Conservation (phyloP, 805 yeast species). For the Zygosaccharomyces bailii region DNA sequence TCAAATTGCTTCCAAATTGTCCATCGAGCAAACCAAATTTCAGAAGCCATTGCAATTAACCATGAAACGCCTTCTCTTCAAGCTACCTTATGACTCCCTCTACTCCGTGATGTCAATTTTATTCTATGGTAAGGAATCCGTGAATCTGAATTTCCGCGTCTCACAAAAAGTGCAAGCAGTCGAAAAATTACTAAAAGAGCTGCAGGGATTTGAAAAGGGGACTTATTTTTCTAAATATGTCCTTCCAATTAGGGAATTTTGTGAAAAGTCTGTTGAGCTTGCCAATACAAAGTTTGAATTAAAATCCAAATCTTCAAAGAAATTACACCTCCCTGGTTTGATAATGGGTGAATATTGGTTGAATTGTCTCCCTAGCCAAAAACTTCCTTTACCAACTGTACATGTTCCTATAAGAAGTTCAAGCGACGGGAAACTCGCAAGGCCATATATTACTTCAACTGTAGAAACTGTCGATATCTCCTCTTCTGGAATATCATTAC, state of each 20-base stretch:
- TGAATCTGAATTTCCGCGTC: slow-evolving; percentile 38
- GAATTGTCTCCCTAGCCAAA: slow-evolving; percentile 39
- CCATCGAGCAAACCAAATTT: slow-evolving; percentile 47
- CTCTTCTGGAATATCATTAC: slow-evolving; percentile 78
- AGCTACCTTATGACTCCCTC: slow-evolving; percentile 71
- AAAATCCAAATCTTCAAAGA: slow-evolving; percentile 19
- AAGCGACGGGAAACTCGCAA: slow-evolving; percentile 41
- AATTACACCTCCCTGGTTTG: slow-evolving; percentile 34
- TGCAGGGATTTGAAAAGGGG: slow-evolving; percentile 32
- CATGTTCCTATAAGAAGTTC: slow-evolving; percentile 42
- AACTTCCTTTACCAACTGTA: slow-evolving; percentile 67
- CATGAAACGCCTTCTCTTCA: slow-evolving; percentile 44
- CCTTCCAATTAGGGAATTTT: slow-evolving; percentile 46
- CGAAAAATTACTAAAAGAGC: slow-evolving; percentile 42
- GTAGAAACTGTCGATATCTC: slow-evolving; percentile 56
- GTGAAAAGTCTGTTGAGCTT: slow-evolving; percentile 48
- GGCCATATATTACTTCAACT: slow-evolving; percentile 49
- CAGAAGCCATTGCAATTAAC: slow-evolving; percentile 52
- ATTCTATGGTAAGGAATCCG: slow-evolving; percentile 40
- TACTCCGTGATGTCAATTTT: slow-evolving; percentile 59
- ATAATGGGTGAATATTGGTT: slow-evolving; percentile 58
- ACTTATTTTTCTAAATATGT: slow-evolving; percentile 35
- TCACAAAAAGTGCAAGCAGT: slow-evolving; percentile 52
- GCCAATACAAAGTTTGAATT: slow-evolving; percentile 43
- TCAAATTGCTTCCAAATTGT: slow-evolving; percentile 71